phyloP scores from a whole-genome alignment of 495 filamentous ascomycete species.

The Mytilinidion resinicola region DNA sequence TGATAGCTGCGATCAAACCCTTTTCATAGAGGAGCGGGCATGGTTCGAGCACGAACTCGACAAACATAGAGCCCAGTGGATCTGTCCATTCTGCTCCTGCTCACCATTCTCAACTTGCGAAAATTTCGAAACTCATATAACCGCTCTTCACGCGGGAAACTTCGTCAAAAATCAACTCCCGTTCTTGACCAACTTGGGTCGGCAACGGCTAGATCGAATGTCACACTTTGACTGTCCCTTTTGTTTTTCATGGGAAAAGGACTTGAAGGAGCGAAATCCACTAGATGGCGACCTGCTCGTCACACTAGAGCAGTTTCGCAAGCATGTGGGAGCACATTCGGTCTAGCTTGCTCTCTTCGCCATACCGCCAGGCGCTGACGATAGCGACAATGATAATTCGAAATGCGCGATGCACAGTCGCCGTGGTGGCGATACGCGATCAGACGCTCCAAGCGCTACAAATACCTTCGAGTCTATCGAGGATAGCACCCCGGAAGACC shows the following conservation, averaged over 20 bases:
- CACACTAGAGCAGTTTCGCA: conserved; percentile 11
- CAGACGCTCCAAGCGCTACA: background rate
- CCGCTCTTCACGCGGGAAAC: background rate
- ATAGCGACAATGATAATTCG: background rate
- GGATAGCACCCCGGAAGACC: too few species aligned
- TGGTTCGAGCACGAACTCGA: conserved; percentile 14
- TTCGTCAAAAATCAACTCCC: conserved; percentile 4
- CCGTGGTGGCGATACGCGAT: background rate
- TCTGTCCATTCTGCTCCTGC: conserved; percentile 1
- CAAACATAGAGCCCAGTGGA: conserved; percentile 1
- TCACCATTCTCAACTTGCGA: background rate
- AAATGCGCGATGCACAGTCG: background rate
- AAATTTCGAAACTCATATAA: background rate
- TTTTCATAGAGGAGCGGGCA: conserved; percentile 2
- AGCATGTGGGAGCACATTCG: conserved; percentile 18
- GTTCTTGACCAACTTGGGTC: background rate
- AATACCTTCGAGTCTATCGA: background rate
- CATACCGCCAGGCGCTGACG: conserved; percentile 8
- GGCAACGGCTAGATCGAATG: background rate
- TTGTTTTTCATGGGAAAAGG: conserved; percentile 3
- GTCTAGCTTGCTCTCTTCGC: conserved; percentile 19
- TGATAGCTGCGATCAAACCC: conserved; percentile 5
- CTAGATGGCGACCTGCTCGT: conserved; percentile 2
- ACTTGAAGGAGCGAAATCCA: conserved; percentile 1
- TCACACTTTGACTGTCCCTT: conserved; percentile 9